These are phyloP conservation scores for Prinsepia uniflora DNA, from an alignment of 306 rosid genomes.

Conservation along the genomic window DNA sequence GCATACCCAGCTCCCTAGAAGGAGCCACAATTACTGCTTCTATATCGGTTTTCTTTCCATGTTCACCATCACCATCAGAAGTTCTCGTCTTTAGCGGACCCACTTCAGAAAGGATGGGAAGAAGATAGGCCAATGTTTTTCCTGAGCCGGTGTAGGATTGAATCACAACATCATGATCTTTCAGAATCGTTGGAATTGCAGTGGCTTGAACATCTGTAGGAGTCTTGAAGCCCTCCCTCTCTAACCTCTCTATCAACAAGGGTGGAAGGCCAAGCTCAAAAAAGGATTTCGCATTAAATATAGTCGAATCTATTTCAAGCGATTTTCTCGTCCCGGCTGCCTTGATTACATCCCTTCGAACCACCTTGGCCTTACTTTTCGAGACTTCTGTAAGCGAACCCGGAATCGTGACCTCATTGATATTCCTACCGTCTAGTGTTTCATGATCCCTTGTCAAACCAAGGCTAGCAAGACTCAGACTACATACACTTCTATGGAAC, in stretches of 20 bases:
- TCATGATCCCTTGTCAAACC: slow-evolving; percentile 41
- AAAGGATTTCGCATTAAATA: slow-evolving; percentile 71
- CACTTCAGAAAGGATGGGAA: slow-evolving; percentile 65
- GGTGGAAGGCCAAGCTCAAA: slow-evolving; percentile 75
- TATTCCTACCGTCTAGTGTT: slow-evolving; percentile 26
- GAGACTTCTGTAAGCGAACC: slow-evolving; percentile 36
- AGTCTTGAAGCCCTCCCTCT: slow-evolving; percentile 59
- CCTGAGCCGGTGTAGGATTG: slow-evolving; percentile 97
- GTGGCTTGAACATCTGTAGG: slow-evolving; percentile 90
- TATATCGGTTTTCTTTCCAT: slow-evolving; percentile 59
- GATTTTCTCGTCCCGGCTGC: slow-evolving; percentile 23
- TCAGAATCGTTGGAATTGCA: slow-evolving; percentile 70
- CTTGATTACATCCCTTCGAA: slow-evolving; percentile 36
- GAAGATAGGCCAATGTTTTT: slow-evolving; percentile 83
- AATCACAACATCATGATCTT: slow-evolving; percentile 72
- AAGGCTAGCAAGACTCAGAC: slow-evolving; percentile 49
- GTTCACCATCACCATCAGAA: slow-evolving; percentile 31
- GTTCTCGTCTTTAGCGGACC: slow-evolving; percentile 51
- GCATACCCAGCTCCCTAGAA: slow-evolving; percentile 97
- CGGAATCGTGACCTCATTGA: slow-evolving; percentile 32
- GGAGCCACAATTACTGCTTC: slow-evolving; percentile 90
- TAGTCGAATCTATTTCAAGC: slow-evolving; percentile 47
- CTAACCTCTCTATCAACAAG: slow-evolving; percentile 62
- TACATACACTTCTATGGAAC: slow-evolving; percentile 42
- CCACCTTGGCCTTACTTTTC: slow-evolving; percentile 39